Evolutionary conservation across 139 green algal species (phyloP), one percentile per base, ranked within the genome.

Genomic region (Coelastrella sp.): DNA sequence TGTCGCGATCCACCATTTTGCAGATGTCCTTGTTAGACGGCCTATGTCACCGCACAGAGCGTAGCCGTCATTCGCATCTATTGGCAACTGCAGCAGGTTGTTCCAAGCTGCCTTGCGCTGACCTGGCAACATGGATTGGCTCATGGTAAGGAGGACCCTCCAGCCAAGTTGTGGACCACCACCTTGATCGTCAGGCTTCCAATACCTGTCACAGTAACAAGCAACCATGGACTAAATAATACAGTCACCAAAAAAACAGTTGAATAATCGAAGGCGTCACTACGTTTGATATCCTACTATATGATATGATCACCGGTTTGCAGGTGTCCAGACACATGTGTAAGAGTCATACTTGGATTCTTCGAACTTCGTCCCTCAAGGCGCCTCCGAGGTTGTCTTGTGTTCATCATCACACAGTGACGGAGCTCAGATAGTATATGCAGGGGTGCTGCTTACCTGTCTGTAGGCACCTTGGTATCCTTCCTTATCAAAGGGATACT

Each of bases 1-100:
- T 7, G 68, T 77, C 40, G 68, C 68, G 19, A 77, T 77, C 68
- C 68, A 77, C 68, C 68, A 77, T 40, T 77, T 77, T 21, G 68
- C 68, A 35, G 68, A 23, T 23, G 68, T 77, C 4, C 68, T 38
- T 59, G 68, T 77, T 6, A 77, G 38, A 5, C 68, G 68, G 3
- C 68, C 68, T 6, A 77, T 77, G 11, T 38, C 35, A 15, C 68
- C 68, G 8, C 17, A 35, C 68, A 77, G 68, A 21, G 68, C 68
- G 35, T 30, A 77, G 38, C 68, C 68, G 2, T 34, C 68, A 17
- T 38, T 60, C 5, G 68, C 68, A 60, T 77, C 68, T 23, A 77
- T 32, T 7, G 68, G 68, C 68, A 77, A 40, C 7, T 21, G 23
- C 4, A 23, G 23, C 40, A 77, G 38, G 2, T 38, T 40, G 17